Conservation (phyloP, 2,329 filamentous ascomycete genomes). For the Hymenoscyphus repandus region DNA sequence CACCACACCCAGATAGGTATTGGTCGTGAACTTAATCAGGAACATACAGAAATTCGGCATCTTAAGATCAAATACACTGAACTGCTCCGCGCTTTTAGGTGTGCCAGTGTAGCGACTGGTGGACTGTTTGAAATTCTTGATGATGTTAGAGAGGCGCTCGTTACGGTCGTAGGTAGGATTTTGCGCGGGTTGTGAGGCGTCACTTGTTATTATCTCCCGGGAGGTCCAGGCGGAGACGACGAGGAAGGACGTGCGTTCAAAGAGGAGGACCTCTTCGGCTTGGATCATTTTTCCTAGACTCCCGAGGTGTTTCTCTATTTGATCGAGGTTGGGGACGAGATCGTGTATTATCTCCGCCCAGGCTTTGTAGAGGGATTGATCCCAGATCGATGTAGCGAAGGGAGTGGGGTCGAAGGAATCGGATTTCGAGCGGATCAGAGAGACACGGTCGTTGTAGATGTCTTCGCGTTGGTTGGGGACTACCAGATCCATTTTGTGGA, state of each 20-base stretch:
- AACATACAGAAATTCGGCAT: constrained; percentile 84
- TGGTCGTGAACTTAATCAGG: constrained; percentile 91
- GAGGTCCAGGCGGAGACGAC: constrained; percentile 91
- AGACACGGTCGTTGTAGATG: constrained; percentile 79
- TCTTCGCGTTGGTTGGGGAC: constrained; percentile 71
- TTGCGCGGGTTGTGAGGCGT: constrained; percentile 34
- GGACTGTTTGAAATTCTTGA: constrained; percentile 96
- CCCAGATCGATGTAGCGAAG: constrained; percentile 97
- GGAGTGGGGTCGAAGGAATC: constrained; percentile 71
- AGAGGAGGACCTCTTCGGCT: constrained; percentile 89
- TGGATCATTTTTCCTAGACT: constrained; percentile 81
- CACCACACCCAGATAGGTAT: constrained; percentile 92
- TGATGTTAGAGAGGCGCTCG: constrained; percentile 92
- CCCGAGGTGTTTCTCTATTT: constrained; percentile 81
- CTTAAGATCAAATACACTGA: constrained; percentile 76
- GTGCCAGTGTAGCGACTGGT: constrained; percentile 71
- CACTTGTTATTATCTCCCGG: constrained; percentile 5
- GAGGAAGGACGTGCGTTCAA: constrained; percentile 92
- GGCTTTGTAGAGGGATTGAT: constrained; percentile 95
- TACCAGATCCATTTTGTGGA: constrained; percentile 99
- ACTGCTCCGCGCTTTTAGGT: constrained; percentile 76
- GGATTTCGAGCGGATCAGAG: constrained; percentile 72
- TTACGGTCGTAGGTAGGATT: constrained; percentile 93
- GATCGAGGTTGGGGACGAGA: constrained; percentile 85
- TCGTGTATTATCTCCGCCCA: constrained; percentile 99